A percentile compares a stretch with the other conserved stretches of the same genome.
These are phyloP conservation scores for Zygnema cylindricum DNA, from an alignment of 139 green algal species.

Conservation along the genomic window DNA sequence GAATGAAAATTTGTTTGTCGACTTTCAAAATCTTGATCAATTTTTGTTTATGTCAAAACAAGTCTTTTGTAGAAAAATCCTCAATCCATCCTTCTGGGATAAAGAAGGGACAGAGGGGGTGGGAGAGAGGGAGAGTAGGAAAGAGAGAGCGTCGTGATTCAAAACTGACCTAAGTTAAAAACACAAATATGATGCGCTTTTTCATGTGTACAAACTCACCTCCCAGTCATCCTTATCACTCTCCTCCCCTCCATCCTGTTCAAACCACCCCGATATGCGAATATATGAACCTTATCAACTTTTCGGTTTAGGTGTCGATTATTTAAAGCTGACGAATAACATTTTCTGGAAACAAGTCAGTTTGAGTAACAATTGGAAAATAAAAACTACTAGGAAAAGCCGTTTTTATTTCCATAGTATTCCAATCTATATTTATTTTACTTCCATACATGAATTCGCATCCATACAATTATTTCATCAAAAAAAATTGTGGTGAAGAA, in stretches of 20 bases:
- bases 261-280: not conserved
- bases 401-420: no score
- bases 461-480: no score
- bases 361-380: not conserved
- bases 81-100: no score
- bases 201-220: not conserved
- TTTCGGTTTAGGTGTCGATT: not conserved
- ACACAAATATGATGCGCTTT: not conserved
- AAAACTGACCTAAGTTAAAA: no score
- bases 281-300: not conserved
- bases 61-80: no score
- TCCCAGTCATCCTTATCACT: not conserved
- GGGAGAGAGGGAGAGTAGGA: no score
- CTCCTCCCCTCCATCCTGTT: slow-evolving; percentile 2
- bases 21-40: not conserved
- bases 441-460: no score
- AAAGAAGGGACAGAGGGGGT: no score
- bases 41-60: no score
- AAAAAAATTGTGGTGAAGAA: no score
- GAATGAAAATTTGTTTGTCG: not conserved
- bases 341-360: not conserved
- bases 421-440: no score
- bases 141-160: no score
- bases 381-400: not conserved
- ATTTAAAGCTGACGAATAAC: not conserved